Base-by-base conservation (phyloP, 202 grass and related monocot genomes). In the Zizania palustris region DNA sequence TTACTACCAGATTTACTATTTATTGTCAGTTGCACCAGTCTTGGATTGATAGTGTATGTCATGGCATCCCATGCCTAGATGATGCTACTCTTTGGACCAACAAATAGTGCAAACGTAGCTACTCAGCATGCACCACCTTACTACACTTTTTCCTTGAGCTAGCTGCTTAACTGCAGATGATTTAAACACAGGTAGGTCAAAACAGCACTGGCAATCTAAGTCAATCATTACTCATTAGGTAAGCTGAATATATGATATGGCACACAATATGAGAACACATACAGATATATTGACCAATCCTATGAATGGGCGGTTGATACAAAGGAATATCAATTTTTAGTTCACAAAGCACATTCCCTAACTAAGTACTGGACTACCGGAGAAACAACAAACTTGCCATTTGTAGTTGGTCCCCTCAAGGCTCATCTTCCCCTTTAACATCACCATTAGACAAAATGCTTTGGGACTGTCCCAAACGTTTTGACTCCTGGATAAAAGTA, bases 381-480 rank as follows among this genome's bases (percentile, higher is more conserved):
- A 84, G 5, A 79, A 28, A 43, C 35, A 44, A 9, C 8, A 16
- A 50, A 43, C 49, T 60, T 66, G 71, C 36, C 15, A 15, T 80
- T 73, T 44, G 41, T 20, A 80, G 49, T 5, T 64, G 28, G 61
- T 59, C 58, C 62, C 45, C 46, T 85, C 78, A 92, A 65, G 94
- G 87, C 83, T 97, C 94, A 5, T 76, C 12, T 76, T 97, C 93
- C 59, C 92, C 68, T 81, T 90, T 93, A 56, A 72, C 80, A 90
- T 97, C 91, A 63, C 94, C 95, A 75, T 97, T 92, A 48, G 94
- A 85, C 82, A 97, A 68, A 74, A 14, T 35, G 53, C 44, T 81
- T 33, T 97, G 94, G 2, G 89, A 94, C 70, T 92, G 91, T 84
- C 89, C 89, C 78, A 89, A 57, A 37, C 88, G 75, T 36, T 88